phyloP scores from a whole-genome alignment of 176 grass and related monocot genomes.

The sorghum (Sorghum bicolor) region DNA sequence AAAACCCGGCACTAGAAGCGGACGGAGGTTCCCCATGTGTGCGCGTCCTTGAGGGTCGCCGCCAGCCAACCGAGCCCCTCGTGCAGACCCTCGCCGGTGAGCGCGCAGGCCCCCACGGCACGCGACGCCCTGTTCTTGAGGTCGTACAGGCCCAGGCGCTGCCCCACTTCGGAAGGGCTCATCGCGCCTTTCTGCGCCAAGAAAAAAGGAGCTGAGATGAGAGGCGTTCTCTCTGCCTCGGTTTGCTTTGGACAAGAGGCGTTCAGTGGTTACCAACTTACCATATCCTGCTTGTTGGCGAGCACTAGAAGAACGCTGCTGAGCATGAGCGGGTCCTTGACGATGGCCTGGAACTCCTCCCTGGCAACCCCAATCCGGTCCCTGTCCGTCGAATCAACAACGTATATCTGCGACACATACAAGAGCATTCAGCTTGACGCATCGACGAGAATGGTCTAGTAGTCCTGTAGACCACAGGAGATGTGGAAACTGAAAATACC shows the following conservation, averaged over 20 bases:
- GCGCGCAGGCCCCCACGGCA: constrained; percentile 22
- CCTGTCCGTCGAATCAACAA: constrained; percentile 36
- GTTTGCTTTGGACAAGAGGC: too few relatives aligned
- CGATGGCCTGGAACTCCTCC: constrained; percentile 28
- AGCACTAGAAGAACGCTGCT: constrained; percentile 25
- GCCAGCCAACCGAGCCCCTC: constrained; percentile 21
- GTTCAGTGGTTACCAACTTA: not conserved
- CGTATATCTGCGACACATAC: constrained; percentile 3
- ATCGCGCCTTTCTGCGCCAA: constrained; percentile 17
- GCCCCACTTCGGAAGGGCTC: constrained; percentile 4
- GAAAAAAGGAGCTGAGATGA: too few relatives aligned
- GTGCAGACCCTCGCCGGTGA: not conserved
- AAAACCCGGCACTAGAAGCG: too few relatives aligned
- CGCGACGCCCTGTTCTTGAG: constrained; percentile 20
- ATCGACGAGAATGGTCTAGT: not conserved
- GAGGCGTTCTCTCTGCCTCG: not conserved
- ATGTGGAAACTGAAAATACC: not conserved
- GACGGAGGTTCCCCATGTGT: constrained; percentile 18
- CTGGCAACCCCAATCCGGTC: constrained; percentile 12
- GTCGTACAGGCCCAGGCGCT: constrained; percentile 17
- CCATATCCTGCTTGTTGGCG: constrained; percentile 45
- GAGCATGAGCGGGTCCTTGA: constrained; percentile 35
- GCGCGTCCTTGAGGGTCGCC: constrained; percentile 6
- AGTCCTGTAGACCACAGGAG: not conserved
- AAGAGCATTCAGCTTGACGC: not conserved